Base-by-base conservation (phyloP, 1,284 basidiomycete species). In the Microbotryum silenes-acaulis region DNA sequence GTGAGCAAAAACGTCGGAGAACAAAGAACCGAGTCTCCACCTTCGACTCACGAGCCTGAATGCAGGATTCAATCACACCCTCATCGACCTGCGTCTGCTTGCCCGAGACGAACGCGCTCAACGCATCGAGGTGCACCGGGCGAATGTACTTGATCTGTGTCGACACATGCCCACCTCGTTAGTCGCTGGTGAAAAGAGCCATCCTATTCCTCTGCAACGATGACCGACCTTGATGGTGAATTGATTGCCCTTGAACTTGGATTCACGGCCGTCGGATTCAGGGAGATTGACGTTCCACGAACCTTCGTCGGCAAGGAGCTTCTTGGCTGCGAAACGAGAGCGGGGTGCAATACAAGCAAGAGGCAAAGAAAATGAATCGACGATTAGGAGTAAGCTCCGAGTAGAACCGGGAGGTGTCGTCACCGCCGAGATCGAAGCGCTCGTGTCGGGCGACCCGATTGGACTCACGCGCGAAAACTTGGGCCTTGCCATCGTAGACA, bases 221-320 rank as follows among this genome's bases (percentile, higher is more conserved):
- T 42, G 37, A 42, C 37, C 16, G 37, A 16, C 37, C 37, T 42
- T 42, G 37, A 42, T 42, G 37, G 37, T 16, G 37, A 42, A 42
- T 42, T 42, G 37, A 42, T 42, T 42, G 37, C 12, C 10, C 16
- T 37, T 37, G 33, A 37, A 37, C 33, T 37, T 42, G 37, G 37
- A 42, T 42, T 42, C 37, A 42, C 37, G 37, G 21, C 58, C 58
- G 44, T 62, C 60, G 9, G 27, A n/a, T 10, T 62, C 57, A 10
- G 60, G 57, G 0, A 65, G 54, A 8, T 21, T 42, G 57, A 65
- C n/a, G 2, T 37, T 29, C 56, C 56, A 65, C 33, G 54, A n/a
- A 0, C 60, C 60, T n/a, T 56, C 33, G n/a, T 57, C 56, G 45
- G 53, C 56, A 1, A 45, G 60, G 12, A 64, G 54, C 33, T 44